phyloP scores from a whole-genome alignment of 2,329 filamentous ascomycete genomes.

The Aspergillus ochraceus region DNA sequence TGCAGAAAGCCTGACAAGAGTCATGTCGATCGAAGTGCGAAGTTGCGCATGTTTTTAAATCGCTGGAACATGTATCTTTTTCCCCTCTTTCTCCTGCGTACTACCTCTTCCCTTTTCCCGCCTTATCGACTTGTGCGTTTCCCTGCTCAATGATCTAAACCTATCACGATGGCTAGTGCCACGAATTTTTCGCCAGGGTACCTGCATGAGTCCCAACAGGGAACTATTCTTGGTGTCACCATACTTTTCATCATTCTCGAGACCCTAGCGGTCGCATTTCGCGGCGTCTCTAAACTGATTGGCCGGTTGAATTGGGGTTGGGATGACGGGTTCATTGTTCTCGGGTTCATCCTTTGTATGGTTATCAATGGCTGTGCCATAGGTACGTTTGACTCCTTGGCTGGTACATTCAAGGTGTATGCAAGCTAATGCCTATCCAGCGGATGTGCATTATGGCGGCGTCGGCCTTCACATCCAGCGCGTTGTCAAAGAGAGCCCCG shows the following conservation, averaged over 20 bases:
- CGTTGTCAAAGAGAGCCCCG: background rate
- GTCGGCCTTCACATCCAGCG: slow-evolving; percentile 4
- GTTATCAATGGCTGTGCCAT: background rate
- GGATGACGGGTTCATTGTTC: slow-evolving; percentile 5
- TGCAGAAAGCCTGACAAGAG: background rate
- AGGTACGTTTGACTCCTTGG: background rate
- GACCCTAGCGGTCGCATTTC: slow-evolving; percentile 1
- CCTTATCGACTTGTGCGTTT: background rate
- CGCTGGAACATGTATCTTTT: background rate
- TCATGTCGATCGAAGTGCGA: background rate
- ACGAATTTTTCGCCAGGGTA: background rate
- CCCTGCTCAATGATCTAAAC: background rate
- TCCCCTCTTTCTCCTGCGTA: background rate
- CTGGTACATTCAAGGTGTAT: background rate
- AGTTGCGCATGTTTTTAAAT: background rate
- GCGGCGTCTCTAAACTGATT: slow-evolving; percentile 1
- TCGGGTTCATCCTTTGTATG: slow-evolving; percentile 1
- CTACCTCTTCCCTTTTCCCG: background rate
- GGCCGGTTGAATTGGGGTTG: background rate
- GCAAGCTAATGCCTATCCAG: background rate
- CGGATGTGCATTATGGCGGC: slow-evolving; percentile 1
- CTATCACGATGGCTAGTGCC: background rate
- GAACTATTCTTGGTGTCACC: background rate
- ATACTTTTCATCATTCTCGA: slow-evolving; percentile 4
- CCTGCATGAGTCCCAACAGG: slow-evolving; percentile 1